phyloP scores from a whole-genome alignment of 306 rosid species.

The Clitoria ternatea region DNA sequence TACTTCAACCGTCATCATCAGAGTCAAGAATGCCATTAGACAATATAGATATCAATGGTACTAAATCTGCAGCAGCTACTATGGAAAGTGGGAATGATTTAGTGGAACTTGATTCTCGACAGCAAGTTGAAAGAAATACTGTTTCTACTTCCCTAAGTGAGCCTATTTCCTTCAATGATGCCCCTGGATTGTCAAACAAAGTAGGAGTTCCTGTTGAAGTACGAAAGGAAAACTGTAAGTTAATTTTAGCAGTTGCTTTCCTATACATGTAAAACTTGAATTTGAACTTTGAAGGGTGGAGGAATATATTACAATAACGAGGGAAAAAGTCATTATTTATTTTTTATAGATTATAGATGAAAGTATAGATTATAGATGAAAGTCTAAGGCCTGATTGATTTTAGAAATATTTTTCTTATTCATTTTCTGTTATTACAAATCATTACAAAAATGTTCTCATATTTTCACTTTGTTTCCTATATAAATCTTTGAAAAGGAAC shows the following conservation, averaged over 20 bases:
- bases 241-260: conserved; percentile 18
- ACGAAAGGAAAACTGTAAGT: conserved; percentile 62
- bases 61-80: conserved; percentile 29
- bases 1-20: conserved; percentile 28
- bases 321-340: neutral
- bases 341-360: neutral
- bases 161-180: conserved; percentile 23
- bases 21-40: conserved; percentile 31
- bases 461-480: neutral
- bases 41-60: conserved; percentile 23
- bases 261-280: neutral
- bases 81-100: conserved; percentile 34
- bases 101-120: conserved; percentile 40
- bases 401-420: neutral
- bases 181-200: conserved; percentile 35
- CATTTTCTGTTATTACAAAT: neutral
- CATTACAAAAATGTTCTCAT: neutral
- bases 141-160: conserved; percentile 26
- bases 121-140: conserved; percentile 35
- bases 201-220: conserved; percentile 31
- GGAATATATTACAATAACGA: neutral
- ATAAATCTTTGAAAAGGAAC: neutral
- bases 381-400: neutral
- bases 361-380: conserved; percentile 1
- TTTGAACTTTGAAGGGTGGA: neutral